Evolutionary conservation across 2,329 filamentous ascomycete species (phyloP), one percentile per base, ranked within the genome.

Genomic region (Colletotrichum spaethianum): DNA sequence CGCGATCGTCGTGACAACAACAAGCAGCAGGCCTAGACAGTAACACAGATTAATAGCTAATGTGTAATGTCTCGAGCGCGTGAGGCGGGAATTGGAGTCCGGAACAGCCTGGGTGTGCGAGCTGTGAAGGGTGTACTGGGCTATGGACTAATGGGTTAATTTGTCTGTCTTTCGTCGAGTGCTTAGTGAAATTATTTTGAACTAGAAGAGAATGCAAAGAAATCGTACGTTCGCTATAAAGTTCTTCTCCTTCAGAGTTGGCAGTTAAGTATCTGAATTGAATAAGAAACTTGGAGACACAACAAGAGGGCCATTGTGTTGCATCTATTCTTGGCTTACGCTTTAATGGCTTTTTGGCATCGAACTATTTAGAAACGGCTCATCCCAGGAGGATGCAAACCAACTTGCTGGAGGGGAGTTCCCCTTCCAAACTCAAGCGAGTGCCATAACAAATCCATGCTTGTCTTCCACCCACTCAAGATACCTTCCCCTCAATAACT

Each of bases 121-220:
- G 31, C 40, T 28, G 33, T 20, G 33, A 28, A 52, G 44, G 60
- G 33, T 38, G 18, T 16, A 28, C n/a, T 63, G 46, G 46, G 44
- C 16, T n/a, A n/a, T 50, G 46, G 16, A 50, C 60, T 52, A 52
- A 52, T 63, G 33, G 23, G 46, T 28, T 40, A 44, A 38, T 28
- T 63, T 50, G 44, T 63, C 44, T 63, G 44, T 40, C 23, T n/a
- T 28, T 48, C 23, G n/a, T 7, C 55, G 14, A 57, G 44, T 63
- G 23, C n/a, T 63, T 63, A 12, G 31, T 63, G 18, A 28, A 26
- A 52, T 63, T 31, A 3, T 6, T 63, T 31, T 63, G 33, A 16
- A n/a, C 8, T 20, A 38, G 38, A n/a, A 50, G 18, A 28, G 11
- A 63, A 52, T 62, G 31, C 12, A 40, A 20, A 40, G 33, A 28